These are phyloP conservation scores for Citrus sp. DNA, from an alignment of 345 rosid species.

Conservation along the genomic window DNA sequence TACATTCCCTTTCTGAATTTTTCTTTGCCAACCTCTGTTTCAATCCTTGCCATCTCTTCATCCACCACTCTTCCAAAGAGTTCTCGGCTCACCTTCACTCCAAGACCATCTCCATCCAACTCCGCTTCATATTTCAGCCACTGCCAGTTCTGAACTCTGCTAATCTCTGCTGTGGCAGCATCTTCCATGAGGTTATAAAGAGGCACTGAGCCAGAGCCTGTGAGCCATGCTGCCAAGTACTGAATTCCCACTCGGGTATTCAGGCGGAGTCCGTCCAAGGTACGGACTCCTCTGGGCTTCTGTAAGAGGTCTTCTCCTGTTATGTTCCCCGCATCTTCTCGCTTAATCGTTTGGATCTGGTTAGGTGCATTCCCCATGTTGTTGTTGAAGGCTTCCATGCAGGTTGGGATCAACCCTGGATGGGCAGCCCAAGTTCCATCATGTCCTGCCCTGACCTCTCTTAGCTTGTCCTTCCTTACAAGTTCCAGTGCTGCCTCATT, in stretches of 20 bases:
- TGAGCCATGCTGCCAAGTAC: constrained; percentile 86
- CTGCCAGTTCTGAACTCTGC: constrained; percentile 93
- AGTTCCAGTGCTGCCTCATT: constrained; percentile 81
- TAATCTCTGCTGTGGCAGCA: constrained; percentile 94
- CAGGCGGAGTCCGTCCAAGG: constrained; percentile 77
- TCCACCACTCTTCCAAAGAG: constrained; percentile 81
- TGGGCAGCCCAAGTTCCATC: constrained; percentile 99
- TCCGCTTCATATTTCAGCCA: constrained; percentile 85
- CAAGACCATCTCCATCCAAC: constrained; percentile 71
- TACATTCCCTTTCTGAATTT: constrained; percentile 72
- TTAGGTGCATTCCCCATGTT: constrained; percentile 64
- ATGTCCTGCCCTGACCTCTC: constrained; percentile 86
- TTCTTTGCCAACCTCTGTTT: constrained; percentile 78
- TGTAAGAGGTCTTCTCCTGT: constrained; percentile 87
- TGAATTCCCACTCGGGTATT: constrained; percentile 94
- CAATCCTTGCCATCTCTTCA: constrained; percentile 85
- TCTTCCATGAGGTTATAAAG: constrained; percentile 97
- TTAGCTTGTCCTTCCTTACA: constrained; percentile 83
- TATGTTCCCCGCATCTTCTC: constrained; percentile 58
- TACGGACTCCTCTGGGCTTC: constrained; percentile 73
- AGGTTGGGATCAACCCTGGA: constrained; percentile 78
- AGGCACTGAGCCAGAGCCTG: constrained; percentile 86
- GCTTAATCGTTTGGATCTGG: constrained; percentile 60
- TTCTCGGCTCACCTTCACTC: constrained; percentile 58
- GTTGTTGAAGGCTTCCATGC: constrained; percentile 63